These are phyloP conservation scores for Elasticomyces elasticus DNA, from an alignment of 495 filamentous ascomycete genomes.

Conservation along the genomic window DNA sequence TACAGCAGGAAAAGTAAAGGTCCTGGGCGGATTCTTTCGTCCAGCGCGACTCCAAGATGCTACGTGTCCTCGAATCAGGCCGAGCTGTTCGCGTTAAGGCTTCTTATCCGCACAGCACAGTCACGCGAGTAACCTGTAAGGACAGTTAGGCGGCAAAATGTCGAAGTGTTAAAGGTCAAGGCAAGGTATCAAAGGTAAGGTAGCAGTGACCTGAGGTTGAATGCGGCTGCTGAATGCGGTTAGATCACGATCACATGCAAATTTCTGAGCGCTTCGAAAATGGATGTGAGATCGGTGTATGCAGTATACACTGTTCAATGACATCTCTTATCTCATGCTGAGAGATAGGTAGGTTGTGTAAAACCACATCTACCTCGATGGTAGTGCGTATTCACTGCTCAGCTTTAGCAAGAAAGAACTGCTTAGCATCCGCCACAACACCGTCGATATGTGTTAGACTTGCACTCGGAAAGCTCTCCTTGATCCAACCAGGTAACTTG, in stretches of 20 bases:
- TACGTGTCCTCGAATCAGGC: not conserved
- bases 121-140: not conserved
- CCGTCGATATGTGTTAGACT: slow-evolving; percentile 36
- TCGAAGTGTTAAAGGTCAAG: not conserved
- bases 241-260: slow-evolving; percentile 2
- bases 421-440: slow-evolving; percentile 44
- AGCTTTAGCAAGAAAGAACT: no score
- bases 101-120: no score
- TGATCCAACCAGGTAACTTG: slow-evolving; percentile 88
- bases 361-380: no score
- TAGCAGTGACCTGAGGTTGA: no score
- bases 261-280: not conserved
- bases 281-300: not conserved
- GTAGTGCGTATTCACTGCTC: no score
- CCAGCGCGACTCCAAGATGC: not conserved
- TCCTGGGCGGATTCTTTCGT: not conserved
- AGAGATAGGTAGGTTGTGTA: no score
- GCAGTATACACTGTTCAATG: not conserved
- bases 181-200: no score
- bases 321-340: no score
- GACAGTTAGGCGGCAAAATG: not conserved
- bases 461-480: slow-evolving; percentile 44
- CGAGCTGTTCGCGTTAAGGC: not conserved
- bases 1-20: not conserved
- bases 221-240: not conserved